Base-by-base conservation (phyloP, 2,329 filamentous ascomycete species). In the Sclerotinia minor region DNA sequence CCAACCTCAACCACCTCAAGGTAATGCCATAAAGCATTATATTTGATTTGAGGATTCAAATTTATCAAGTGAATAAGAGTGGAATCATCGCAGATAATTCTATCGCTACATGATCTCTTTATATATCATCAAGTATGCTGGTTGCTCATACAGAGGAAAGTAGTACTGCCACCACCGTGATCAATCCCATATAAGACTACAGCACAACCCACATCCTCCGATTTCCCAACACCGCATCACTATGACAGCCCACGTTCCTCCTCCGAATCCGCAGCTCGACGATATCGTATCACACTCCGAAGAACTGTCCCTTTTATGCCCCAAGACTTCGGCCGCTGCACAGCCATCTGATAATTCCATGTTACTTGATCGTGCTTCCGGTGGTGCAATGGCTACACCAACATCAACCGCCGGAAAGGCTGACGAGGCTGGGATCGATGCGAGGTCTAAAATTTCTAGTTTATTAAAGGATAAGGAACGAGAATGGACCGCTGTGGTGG, bases 401-500 rank as follows among this genome's bases (percentile, higher is more conserved):
- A 65, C 71, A 9, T 69, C 67, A 59, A 54, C 53, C 47, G 68
- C 68, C 29, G 71, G 71, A 61, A 74, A 71, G 60, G 57, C 67
- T 44, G 71, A 71, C 53, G 73, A 74, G 50, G 52, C 54, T 45
- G 63, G 60, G 21, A 58, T 73, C 45, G 74, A 76, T 72, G 71
- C 74, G 7, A 76, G 61, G 60, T 71, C 71, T 15, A 77, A 73
- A 67, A 74, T 79, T 29, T 79, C 80, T 60, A 82, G 79, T 69
- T 77, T 82, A 60, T 78, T 84, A 68, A 86, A 85, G 76, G 78
- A 87, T 82, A 79, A 90, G 83, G 76, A 91, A 80, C 77, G 86
- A 83, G 81, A 90, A 89, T 77, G 85, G 86, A 81, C 90, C 85
- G 78, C 86, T 82, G 78, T 91, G 81, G 76, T 86, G 81, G 76